These are phyloP conservation scores for Closterium sp. DNA, from an alignment of 139 green algal species.

Conservation along the genomic window DNA sequence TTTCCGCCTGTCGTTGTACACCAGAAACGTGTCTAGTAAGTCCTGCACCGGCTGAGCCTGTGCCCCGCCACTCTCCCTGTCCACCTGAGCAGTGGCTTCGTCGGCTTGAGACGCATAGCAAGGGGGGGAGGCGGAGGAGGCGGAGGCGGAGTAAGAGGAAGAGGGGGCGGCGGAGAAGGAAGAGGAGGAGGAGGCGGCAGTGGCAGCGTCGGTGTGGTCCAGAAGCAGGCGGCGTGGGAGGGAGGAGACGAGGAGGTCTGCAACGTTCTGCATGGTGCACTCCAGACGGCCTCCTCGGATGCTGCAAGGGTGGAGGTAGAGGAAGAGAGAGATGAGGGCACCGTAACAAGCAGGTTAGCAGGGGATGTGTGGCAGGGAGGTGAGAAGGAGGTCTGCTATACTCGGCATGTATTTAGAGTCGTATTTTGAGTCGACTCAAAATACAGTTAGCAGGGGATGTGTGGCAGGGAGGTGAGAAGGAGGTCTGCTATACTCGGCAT, in stretches of 20 bases:
- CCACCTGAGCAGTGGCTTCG: not conserved
- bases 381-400: constrained; percentile 54
- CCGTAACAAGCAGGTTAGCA: too few relatives aligned
- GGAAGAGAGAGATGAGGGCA: not conserved
- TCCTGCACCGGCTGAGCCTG: not conserved
- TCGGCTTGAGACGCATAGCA: too few relatives aligned
- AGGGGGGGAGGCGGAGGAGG: not conserved
- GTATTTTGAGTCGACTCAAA: not conserved
- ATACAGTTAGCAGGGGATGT: not conserved
- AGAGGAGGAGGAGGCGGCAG: too few relatives aligned
- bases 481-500: constrained; percentile 81
- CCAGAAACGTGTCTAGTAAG: constrained; percentile 86
- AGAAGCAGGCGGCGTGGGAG: not conserved
- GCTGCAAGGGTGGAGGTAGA: not conserved
- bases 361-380: not conserved
- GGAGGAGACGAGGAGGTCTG: not conserved
- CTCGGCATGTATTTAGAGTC: too few relatives aligned
- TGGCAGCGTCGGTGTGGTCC: not conserved
- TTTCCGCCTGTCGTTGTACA: constrained; percentile 81
- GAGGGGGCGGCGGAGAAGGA: too few relatives aligned
- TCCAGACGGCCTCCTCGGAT: not conserved
- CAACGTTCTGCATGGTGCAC: not conserved
- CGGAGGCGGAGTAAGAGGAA: too few relatives aligned
- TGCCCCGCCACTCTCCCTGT: not conserved
- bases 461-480: constrained; percentile 16